Evolutionary conservation across 805 yeast species (phyloP), one percentile per base, ranked within the genome.

Genomic region (Candida schatavii): DNA sequence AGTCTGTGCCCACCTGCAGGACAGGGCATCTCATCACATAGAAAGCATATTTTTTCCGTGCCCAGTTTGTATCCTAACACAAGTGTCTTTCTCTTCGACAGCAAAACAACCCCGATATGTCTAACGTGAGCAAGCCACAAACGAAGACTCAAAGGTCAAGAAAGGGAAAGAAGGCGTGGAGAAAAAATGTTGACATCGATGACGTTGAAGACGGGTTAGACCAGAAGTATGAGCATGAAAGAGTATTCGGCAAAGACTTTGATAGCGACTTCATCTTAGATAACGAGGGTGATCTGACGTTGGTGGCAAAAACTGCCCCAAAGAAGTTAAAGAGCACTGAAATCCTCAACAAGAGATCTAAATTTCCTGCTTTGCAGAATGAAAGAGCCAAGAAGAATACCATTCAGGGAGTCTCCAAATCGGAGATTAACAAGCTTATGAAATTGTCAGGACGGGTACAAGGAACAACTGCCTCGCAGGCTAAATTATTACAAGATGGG

Each of bases 141-240:
- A 81, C 76, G 51, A 74, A 72, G 51, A 68, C 68, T 34, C 97
- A 90, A 64, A 57, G 85, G 3, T 88, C 97, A 5, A 77, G 98
- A 56, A 93, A 93, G 70, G 96, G 96, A 34, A 91, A 87, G 74
- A 83, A 77, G 59, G 81, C 96, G 4, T 88, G 97, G 95, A 80
- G 96, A 60, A 88, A 88, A 64, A 88, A 93, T 62, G 85, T 93
- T 44, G 96, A 93, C 61, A 68, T 93, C 15, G 81, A 79, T 19
- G 97, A 88, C 48, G 70, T 93, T 37, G 88, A 85, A 55, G 62
- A 66, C 25, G 85, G 84, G 10, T 66, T 91, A 30, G 91, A 83
- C 51, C 80, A 77, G 34, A 72, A 73, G 39, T 72, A 88, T 44
- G 95, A 88, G 39, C 79, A 80, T 44, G 57, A 74, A 47, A 65